Evolutionary conservation across 441 rosid genomes (phyloP), one percentile per base, ranked within the genome.

Genomic region (Macaranga tanarius): DNA sequence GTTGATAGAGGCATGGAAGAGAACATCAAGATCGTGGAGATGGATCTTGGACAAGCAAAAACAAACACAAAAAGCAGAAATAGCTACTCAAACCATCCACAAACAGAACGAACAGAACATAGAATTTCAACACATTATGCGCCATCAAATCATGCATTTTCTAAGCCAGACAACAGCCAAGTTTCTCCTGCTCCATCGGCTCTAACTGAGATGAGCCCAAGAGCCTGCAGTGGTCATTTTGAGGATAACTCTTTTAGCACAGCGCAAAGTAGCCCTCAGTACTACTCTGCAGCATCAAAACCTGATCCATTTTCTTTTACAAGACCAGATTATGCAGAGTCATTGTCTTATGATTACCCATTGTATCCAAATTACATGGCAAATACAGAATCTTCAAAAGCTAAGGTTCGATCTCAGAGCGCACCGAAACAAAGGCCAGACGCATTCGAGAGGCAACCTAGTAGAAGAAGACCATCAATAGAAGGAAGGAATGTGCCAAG

Each of bases 311-410:
- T 72, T 82, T 83, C 76, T 75, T 90, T 26, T 80, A 89, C 80
- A 63, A 90, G 34, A 79, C 92, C 73, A 48, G 87, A 31, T 66
- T 81, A 78, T 56, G 80, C 82, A 72, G 86, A 89, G 89, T 62
- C 89, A 62, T 16, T 85, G 88, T 63, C 79, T 84, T 20, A 80
- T 25, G 84, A 84, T 20, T 84, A 83, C 79, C 81, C 86, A 0
- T 85, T 85, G 67, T 86, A 84, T 72, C 98, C 99, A 65, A 95
- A 83, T 83, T 91, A 91, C 88, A 95, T 95, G 99, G 82, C 96
- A 65, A 87, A 82, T 77, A 95, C 98, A 2, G 87, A 90, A 77
- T 92, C 97, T 22, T 95, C 96, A 15, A 86, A 75, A 83, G 98
- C 98, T 4, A 92, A 95, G 78, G 80, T 67, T 2, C 83, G 99